A percentile compares a stretch with the other conserved stretches of the same genome.
These are phyloP conservation scores for Benincasa hispida DNA, from an alignment of 306 rosid species.

Conservation along the genomic window DNA sequence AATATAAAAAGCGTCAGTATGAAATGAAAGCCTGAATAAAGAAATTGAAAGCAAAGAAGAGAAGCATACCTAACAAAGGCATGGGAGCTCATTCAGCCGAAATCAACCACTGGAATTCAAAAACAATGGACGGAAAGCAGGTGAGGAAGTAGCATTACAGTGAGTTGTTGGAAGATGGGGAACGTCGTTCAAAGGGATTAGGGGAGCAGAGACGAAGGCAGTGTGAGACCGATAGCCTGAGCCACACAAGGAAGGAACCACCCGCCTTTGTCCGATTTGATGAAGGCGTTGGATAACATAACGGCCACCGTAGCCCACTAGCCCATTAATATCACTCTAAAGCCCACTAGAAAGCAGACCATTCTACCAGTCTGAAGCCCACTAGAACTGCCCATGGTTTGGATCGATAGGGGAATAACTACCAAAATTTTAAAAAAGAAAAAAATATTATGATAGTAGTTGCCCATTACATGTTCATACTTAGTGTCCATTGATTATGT, in stretches of 20 bases:
- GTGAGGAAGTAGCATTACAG: not conserved
- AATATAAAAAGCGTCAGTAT: not conserved
- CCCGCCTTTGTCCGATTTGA: not conserved
- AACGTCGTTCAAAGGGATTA: not conserved
- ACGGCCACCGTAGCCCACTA: not conserved
- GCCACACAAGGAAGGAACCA: not conserved
- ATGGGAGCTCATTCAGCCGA: constrained; percentile 80
- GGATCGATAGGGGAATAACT: no score
- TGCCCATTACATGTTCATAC: no score
- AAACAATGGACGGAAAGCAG: not conserved
- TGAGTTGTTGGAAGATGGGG: not conserved
- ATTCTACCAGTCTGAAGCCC: not conserved
- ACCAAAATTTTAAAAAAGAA: no score
- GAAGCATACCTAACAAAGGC: constrained; percentile 62
- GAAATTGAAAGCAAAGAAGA: not conserved
- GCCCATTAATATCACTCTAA: not conserved
- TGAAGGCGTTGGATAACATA: constrained; percentile 7
- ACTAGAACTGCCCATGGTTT: no score
- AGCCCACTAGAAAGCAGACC: not conserved
- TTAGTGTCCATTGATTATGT: no score
- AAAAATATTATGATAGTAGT: no score
- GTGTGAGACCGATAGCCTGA: not conserved
- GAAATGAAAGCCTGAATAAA: not conserved
- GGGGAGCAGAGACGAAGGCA: constrained; percentile 4
- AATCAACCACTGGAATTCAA: constrained; percentile 16